These are phyloP conservation scores for Penicillium verhagenii DNA, from an alignment of 495 filamentous ascomycete genomes.

Conservation along the genomic window DNA sequence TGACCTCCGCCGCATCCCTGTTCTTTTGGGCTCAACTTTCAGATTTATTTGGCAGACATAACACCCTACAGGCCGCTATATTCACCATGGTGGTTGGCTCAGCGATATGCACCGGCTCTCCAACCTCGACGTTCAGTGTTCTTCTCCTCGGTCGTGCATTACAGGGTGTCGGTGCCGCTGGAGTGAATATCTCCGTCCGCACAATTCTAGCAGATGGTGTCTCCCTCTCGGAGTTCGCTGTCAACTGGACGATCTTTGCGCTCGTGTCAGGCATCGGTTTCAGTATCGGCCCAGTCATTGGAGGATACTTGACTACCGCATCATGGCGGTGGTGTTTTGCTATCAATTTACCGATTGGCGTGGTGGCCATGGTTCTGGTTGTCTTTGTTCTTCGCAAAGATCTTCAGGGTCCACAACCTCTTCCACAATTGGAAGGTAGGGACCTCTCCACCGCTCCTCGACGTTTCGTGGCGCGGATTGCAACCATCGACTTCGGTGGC, in stretches of 20 bases:
- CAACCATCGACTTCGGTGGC: constrained; percentile 54
- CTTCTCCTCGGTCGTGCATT: constrained; percentile 57
- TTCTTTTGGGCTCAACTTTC: constrained; percentile 60
- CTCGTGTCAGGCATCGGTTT: constrained; percentile 51
- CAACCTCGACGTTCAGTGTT: constrained; percentile 47
- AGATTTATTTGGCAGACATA: constrained; percentile 58
- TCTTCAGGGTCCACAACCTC: constrained; percentile 21
- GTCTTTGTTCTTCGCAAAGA: constrained; percentile 35
- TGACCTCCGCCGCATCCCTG: constrained; percentile 61
- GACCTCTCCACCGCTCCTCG: background rate
- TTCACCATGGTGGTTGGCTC: constrained; percentile 51
- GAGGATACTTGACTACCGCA: constrained; percentile 35
- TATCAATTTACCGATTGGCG: constrained; percentile 34
- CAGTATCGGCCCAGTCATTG: constrained; percentile 54
- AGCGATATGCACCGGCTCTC: constrained; percentile 51
- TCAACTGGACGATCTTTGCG: constrained; percentile 57
- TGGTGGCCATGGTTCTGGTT: constrained; percentile 29
- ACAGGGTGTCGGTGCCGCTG: constrained; percentile 55
- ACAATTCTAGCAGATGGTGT: constrained; percentile 59
- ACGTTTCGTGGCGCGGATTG: constrained; percentile 35
- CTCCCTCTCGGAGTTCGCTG: constrained; percentile 53
- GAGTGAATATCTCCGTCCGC: constrained; percentile 52
- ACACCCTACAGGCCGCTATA: constrained; percentile 44
- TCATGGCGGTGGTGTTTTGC: constrained; percentile 62
- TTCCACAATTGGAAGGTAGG: constrained; percentile 15